Evolutionary conservation across 2,329 filamentous ascomycete genomes (phyloP).

Genomic region (Rhynchosporium agropyri): DNA sequence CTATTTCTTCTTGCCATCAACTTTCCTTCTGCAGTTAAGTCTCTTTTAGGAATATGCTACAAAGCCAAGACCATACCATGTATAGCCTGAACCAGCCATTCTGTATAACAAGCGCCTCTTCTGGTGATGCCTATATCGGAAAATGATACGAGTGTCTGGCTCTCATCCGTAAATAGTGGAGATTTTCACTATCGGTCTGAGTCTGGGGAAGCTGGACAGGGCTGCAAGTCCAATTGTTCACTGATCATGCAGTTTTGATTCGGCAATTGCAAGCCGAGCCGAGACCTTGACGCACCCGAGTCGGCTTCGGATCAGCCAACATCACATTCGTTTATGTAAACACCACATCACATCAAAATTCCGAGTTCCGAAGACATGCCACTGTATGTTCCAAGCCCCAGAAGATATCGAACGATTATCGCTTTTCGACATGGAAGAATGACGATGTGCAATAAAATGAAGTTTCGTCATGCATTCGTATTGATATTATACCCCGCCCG

Average conservation of each 20-base stretch:
- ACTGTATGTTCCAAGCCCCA: not conserved
- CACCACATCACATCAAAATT: not conserved
- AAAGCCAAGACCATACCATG: not conserved
- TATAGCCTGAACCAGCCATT: not conserved
- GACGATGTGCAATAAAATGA: slow-evolving; percentile 15
- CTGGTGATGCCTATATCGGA: not conserved
- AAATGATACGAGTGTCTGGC: too few relatives aligned
- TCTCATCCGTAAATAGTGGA: too few relatives aligned
- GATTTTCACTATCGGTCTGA: not conserved
- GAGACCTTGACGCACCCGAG: not conserved
- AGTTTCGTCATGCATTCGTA: too few relatives aligned
- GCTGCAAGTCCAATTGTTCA: not conserved
- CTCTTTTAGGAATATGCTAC: slow-evolving; percentile 10
- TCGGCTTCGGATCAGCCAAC: not conserved
- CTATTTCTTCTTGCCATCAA: too few relatives aligned
- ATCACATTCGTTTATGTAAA: not conserved
- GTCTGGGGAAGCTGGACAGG: not conserved
- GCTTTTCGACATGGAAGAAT: slow-evolving; percentile 8
- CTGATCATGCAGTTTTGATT: not conserved
- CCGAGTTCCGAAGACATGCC: not conserved
- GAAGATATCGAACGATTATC: slow-evolving; percentile 1
- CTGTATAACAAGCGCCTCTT: not conserved
- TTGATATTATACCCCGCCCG: too few relatives aligned
- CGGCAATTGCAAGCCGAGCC: not conserved
- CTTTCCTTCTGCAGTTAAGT: not conserved